Evolutionary conservation across 2,329 filamentous ascomycete species (phyloP).

Genomic region (Chaetomiaceae sp.): DNA sequence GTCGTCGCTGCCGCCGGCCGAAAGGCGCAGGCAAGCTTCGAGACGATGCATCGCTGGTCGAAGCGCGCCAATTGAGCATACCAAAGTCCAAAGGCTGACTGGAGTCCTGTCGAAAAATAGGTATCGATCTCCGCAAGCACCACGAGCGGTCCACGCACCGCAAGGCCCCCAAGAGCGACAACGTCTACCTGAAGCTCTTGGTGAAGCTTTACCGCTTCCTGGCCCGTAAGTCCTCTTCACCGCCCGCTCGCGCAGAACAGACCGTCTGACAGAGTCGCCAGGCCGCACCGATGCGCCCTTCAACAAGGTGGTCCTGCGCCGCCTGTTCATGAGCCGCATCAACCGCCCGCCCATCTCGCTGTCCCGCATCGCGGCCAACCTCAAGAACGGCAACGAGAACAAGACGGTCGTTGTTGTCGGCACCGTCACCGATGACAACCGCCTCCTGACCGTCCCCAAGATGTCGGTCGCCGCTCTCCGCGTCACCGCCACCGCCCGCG

Average conservation of each 20-base stretch:
- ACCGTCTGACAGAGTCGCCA: constrained; percentile 33
- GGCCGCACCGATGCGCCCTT: constrained; percentile 95
- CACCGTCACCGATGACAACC: constrained; percentile 97
- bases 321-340: constrained; percentile 97
- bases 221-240: constrained; percentile 61
- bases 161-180: constrained; percentile 95
- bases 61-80: constrained; percentile 53
- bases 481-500: constrained; percentile 94
- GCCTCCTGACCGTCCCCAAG: constrained; percentile 85
- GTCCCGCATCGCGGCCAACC: constrained; percentile 77
- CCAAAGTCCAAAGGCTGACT: constrained; percentile 58
- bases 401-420: constrained; percentile 94
- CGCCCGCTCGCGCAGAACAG: neutral
- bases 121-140: constrained; percentile 69
- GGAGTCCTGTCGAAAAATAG: constrained; percentile 44
- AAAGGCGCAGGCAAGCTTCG: constrained; percentile 7
- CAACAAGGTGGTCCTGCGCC: constrained; percentile 98
- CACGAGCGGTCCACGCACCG: constrained; percentile 73
- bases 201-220: constrained; percentile 99
- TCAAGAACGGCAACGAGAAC: constrained; percentile 59
- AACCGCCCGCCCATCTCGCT: constrained; percentile 95
- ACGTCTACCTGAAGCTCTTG: constrained; percentile 94
- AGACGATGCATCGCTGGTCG: constrained; percentile 18
- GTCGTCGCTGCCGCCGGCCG: constrained; percentile 10
- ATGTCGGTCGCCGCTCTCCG: constrained; percentile 88